Percentiles rank a stretch among this genome's conserved stretches.
Evolutionary conservation across 2,329 filamentous ascomycete genomes (phyloP).

Genomic region (Cladosporium colombiae): DNA sequence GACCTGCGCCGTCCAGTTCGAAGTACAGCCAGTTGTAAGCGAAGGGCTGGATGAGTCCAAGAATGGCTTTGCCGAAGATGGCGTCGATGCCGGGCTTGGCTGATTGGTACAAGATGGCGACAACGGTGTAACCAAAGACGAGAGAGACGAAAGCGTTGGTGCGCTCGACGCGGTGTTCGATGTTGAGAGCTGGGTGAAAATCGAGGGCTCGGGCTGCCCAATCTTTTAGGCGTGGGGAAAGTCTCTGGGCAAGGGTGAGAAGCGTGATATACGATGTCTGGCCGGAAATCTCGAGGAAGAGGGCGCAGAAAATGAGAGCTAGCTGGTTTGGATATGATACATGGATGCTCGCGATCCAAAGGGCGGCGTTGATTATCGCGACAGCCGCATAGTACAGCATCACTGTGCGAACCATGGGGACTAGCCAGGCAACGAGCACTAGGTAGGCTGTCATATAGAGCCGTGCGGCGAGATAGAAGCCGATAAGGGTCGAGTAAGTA

Average conservation of each 20-base stretch:
- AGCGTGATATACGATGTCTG: constrained; percentile 46
- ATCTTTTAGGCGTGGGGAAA: constrained; percentile 23
- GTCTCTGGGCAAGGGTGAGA: constrained; percentile 30
- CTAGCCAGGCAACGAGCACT: constrained; percentile 47
- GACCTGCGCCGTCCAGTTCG: constrained; percentile 58
- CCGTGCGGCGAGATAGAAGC: constrained; percentile 61
- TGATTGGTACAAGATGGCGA: constrained; percentile 63
- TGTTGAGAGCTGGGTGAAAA: constrained; percentile 61
- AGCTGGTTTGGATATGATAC: constrained; percentile 57
- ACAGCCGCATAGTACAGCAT: constrained; percentile 54
- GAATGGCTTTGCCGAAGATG: constrained; percentile 62
- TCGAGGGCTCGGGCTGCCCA: constrained; percentile 50
- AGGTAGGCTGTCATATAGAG: constrained; percentile 56
- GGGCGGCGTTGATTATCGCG: constrained; percentile 49
- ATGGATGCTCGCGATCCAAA: constrained; percentile 64
- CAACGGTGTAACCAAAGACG: constrained; percentile 65
- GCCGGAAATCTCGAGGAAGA: constrained; percentile 57
- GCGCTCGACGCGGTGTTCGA: constrained; percentile 66
- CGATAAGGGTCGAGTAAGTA: constrained; percentile 60
- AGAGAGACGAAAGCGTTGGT: constrained; percentile 66
- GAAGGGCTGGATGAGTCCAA: constrained; percentile 37
- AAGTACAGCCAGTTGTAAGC: constrained; percentile 40
- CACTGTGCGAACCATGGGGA: constrained; percentile 60
- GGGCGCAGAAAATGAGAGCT: constrained; percentile 58
- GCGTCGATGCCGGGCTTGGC: constrained; percentile 55